Percentiles rank a stretch among this genome's conserved stretches.
phyloP scores from a whole-genome alignment of 352 stramenopile genomes.

The Pythium brachiatum region DNA sequence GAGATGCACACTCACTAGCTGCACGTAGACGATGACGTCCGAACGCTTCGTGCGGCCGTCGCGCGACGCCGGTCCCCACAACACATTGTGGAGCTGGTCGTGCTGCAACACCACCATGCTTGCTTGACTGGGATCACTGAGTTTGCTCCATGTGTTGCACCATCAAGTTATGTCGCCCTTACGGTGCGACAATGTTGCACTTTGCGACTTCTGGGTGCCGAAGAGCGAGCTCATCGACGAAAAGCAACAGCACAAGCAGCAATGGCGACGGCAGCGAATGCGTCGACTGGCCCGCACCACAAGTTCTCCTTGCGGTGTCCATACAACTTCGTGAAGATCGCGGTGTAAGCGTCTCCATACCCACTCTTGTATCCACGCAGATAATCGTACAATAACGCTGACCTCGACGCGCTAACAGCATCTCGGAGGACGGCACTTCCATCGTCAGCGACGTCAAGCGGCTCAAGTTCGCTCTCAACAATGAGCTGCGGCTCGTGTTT shows the following conservation, averaged over 20 bases:
- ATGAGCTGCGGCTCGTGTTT: slow-evolving; percentile 65
- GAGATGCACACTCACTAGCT: slow-evolving; percentile 32
- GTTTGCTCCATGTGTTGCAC: neutral
- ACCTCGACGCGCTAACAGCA: slow-evolving; percentile 22
- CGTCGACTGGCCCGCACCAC: slow-evolving; percentile 40
- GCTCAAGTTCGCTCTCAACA: slow-evolving; percentile 73
- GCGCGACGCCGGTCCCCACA: slow-evolving; percentile 51
- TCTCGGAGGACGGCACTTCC: slow-evolving; percentile 44
- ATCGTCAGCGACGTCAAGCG: slow-evolving; percentile 51
- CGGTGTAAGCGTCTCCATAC: slow-evolving; percentile 42
- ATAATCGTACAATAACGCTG: neutral
- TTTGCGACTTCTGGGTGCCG: neutral
- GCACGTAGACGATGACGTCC: slow-evolving; percentile 43
- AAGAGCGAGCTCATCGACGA: neutral
- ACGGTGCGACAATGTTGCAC: slow-evolving; percentile 8
- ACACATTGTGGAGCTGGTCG: slow-evolving; percentile 49
- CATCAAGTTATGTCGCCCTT: neutral
- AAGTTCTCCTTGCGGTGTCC: slow-evolving; percentile 66
- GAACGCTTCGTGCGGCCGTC: slow-evolving; percentile 39
- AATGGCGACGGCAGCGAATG: slow-evolving; percentile 6
- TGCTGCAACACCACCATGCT: slow-evolving; percentile 69
- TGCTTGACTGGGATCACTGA: neutral
- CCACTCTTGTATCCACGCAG: neutral
- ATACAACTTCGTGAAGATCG: slow-evolving; percentile 58
- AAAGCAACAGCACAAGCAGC: slow-evolving; percentile 2